Base-by-base conservation (phyloP, 345 rosid species). In the Noccaea caerulescens region DNA sequence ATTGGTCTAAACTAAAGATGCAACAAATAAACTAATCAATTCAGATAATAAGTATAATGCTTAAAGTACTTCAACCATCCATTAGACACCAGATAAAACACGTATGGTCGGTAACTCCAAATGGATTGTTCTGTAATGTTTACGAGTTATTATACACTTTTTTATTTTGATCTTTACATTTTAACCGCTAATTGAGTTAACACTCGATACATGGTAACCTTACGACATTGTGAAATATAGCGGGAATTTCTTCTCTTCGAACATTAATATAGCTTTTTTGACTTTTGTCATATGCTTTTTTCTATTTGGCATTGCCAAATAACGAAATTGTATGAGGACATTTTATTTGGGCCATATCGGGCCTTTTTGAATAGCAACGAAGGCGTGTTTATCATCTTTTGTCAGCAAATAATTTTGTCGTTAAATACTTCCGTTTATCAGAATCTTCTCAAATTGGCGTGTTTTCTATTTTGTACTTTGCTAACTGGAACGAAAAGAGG, bases 321-420 rank as follows among this genome's bases (percentile, higher is more conserved):
- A 16, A 37, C 8, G 13, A 39, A 10, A 56, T 39, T 6, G 12
- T 58, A 10, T 3, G 30, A 27, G 30, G 4, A 27, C 14, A 5
- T 36, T 10, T 47, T 4, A 16, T 44, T 54, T 54, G 56, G 76
- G 60, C 49, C n/a, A n/a, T 2, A 23, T 11, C 56, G 71, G 71
- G 57, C 64, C 49, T 42, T 34, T 34, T 43, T 60, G 4, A 14
- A 38, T 34, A 47, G 34, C 4, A 43, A 27, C 3, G 30, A 27
- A 27, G 30, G 30, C 30, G 30, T 27, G 30, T 27, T 27, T 10
- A 10, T 10, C 23, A 20, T 2, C 20, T 50, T 27, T 4, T 25
- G 50, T 25, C 42, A 30, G 3, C 32, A 59, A 38, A 49, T 36
- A 69, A 34, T 68, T 1, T 54, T 11, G 5, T 13, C 5, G 6